phyloP scores from a whole-genome alignment of 345 rosid species.

The Xanthoceras sorbifolium region DNA sequence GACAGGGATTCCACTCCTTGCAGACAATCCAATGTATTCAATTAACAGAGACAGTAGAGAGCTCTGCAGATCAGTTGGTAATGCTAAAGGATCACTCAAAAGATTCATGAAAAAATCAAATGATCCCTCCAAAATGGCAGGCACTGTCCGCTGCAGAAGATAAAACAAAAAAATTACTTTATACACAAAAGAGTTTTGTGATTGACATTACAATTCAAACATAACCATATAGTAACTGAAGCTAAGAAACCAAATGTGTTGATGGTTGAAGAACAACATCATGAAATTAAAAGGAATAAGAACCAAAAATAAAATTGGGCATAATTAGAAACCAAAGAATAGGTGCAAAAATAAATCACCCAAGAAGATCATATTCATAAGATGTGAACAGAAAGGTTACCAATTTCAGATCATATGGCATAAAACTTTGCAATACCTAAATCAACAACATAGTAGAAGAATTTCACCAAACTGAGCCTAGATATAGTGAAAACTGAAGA shows the following conservation, averaged over 20 bases:
- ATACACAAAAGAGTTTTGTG: neutral
- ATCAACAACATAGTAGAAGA: neutral
- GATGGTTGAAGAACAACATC: neutral
- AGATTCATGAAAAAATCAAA: constrained; percentile 75
- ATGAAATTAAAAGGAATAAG: neutral
- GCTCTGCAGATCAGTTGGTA: constrained; percentile 53
- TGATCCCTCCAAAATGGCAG: constrained; percentile 71
- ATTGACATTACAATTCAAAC: neutral
- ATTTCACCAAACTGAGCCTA: neutral
- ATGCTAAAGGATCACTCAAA: constrained; percentile 53
- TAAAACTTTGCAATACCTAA: neutral
- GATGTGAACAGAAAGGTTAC: neutral
- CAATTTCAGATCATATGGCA: neutral
- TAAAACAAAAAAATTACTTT: constrained; percentile 13
- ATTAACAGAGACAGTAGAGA: constrained; percentile 66
- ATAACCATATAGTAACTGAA: no score
- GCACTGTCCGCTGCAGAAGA: constrained; percentile 65
- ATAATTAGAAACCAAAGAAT: neutral
- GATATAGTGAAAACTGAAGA: neutral
- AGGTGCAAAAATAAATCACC: neutral
- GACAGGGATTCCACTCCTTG: constrained; percentile 41
- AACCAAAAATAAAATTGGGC: neutral
- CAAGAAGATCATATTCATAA: neutral
- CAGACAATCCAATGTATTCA: constrained; percentile 60
- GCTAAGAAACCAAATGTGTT: no score